phyloP scores from a whole-genome alignment of 2,329 filamentous ascomycete genomes.

The Pyrenophora graminea region DNA sequence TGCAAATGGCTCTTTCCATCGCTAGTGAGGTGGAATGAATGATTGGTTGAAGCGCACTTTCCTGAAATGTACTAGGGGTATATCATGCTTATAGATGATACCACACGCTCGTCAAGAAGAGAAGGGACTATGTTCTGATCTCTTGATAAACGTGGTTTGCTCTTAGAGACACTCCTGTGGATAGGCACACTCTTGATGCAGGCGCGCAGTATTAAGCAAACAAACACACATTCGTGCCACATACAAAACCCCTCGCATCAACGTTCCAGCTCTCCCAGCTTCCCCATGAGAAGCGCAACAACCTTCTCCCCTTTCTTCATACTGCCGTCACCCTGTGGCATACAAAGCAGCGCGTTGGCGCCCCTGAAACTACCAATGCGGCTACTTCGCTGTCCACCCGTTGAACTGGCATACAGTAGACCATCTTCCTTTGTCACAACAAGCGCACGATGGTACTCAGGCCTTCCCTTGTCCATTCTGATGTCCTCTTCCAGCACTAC shows the following conservation, averaged over 20 bases:
- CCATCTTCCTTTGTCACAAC: constrained; percentile 69
- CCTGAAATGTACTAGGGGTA: too few species aligned
- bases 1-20: too few species aligned
- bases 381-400: constrained; percentile 87
- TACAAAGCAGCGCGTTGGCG: constrained; percentile 82
- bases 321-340: constrained; percentile 68
- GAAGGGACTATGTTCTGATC: too few species aligned
- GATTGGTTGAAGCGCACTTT: too few species aligned
- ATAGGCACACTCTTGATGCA: too few species aligned
- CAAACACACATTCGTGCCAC: too few species aligned
- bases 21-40: too few species aligned
- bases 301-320: constrained; percentile 71
- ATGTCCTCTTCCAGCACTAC: constrained; percentile 76
- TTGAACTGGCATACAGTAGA: constrained; percentile 73
- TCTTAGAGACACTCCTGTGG: too few species aligned
- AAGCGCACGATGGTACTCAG: constrained; percentile 88
- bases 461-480: constrained; percentile 71
- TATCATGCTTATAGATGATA: too few species aligned
- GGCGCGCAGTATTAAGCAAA: too few species aligned
- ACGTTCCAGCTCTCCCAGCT: constrained; percentile 8
- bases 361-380: constrained; percentile 84
- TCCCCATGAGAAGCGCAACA: constrained; percentile 77
- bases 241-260: background rate
- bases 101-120: too few species aligned
- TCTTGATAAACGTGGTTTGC: too few species aligned